Evolutionary conservation across 441 rosid genomes (phyloP).

Genomic region (Heliophila coronopifolia): DNA sequence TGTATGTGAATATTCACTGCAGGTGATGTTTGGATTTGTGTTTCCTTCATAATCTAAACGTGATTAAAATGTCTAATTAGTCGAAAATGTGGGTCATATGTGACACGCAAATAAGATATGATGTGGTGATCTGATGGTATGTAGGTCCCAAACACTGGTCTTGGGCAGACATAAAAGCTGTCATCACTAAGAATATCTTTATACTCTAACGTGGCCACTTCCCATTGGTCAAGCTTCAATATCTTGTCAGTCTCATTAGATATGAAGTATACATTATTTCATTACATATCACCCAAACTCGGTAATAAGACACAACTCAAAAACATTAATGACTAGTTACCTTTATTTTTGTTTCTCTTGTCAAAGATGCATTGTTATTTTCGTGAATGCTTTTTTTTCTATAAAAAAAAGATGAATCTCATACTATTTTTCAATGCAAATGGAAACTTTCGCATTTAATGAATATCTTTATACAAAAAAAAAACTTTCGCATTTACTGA

Average conservation of each 20-base stretch:
- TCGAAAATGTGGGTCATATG: background rate
- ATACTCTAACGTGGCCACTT: constrained; percentile 26
- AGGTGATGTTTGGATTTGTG: too few species aligned
- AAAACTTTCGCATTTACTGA: too few species aligned
- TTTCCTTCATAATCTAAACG: too few species aligned
- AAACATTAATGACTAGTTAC: constrained; percentile 8
- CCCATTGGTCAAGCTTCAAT: constrained; percentile 23
- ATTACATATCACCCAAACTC: constrained; percentile 20
- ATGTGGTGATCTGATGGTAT: constrained; percentile 26
- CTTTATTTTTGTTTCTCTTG: background rate
- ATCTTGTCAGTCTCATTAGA: constrained; percentile 19
- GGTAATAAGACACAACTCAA: constrained; percentile 12
- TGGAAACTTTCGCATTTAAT: constrained; percentile 10
- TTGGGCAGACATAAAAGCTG: constrained; percentile 34
- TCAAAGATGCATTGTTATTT: constrained; percentile 7
- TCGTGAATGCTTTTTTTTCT: constrained; percentile 1
- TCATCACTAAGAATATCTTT: constrained; percentile 20
- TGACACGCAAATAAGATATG: constrained; percentile 7
- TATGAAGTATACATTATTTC: constrained; percentile 1
- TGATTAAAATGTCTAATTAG: constrained; percentile 1
- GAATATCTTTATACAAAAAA: constrained; percentile 1
- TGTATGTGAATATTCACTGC: too few species aligned
- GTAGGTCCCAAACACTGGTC: constrained; percentile 24
- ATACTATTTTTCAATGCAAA: constrained; percentile 1
- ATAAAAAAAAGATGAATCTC: background rate